A percentile compares a stretch with the other conserved stretches of the same genome.
phyloP scores from a whole-genome alignment of 495 filamentous ascomycete genomes.

The Aspergillus campestris region DNA sequence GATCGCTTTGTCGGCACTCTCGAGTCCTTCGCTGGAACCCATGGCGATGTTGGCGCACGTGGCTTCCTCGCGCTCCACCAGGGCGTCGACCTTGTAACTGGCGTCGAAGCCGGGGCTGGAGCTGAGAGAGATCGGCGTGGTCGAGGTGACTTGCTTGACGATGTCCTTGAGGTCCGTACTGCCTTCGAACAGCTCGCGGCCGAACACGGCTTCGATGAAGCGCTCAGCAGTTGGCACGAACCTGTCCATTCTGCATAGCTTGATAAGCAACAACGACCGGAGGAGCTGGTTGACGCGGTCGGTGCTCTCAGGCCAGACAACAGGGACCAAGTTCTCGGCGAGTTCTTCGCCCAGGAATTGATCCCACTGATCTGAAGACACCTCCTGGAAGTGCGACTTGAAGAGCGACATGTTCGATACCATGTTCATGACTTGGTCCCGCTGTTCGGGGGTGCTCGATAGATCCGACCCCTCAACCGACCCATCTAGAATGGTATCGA shows the following conservation, averaged over 20 bases:
- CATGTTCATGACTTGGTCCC: constrained; percentile 59
- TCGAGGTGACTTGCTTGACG: constrained; percentile 73
- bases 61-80: constrained; percentile 73
- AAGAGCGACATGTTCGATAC: constrained; percentile 63
- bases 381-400: constrained; percentile 58
- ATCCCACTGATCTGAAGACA: constrained; percentile 61
- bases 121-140: constrained; percentile 79
- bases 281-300: constrained; percentile 67
- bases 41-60: constrained; percentile 96
- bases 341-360: constrained; percentile 76
- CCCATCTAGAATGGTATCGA: constrained; percentile 80
- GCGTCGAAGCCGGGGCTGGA: constrained; percentile 97
- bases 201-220: constrained; percentile 85
- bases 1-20: constrained; percentile 91
- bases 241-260: constrained; percentile 88
- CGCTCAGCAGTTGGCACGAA: constrained; percentile 87
- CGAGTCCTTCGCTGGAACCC: constrained; percentile 90
- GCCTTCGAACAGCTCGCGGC: constrained; percentile 69
- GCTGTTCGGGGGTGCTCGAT: constrained; percentile 54
- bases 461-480: constrained; percentile 68
- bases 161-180: constrained; percentile 79
- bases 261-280: constrained; percentile 76
- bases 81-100: constrained; percentile 93
- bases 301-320: constrained; percentile 59
- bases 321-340: constrained; percentile 79